Base-by-base conservation (phyloP, 768 basidiomycete genomes). In the Leucosporidium scottii region DNA sequence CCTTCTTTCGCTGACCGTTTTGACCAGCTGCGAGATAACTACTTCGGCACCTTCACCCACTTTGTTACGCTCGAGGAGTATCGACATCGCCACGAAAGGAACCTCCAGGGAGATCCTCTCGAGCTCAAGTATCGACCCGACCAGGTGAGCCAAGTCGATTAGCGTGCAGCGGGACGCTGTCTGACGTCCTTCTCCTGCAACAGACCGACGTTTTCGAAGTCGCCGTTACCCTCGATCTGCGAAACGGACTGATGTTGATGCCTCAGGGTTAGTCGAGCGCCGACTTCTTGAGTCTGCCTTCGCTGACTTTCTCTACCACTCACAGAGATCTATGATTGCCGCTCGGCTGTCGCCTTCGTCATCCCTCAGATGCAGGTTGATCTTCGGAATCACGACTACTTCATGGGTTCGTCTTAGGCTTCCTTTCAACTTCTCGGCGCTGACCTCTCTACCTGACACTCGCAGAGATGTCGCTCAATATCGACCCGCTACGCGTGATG, bases 31-130 rank as follows among this genome's bases (percentile, higher is more conserved):
- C 57, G 49, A 61, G 91, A 94, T 75, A 97, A 97, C 78, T 98
- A 98, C 78, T 85, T 97, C 59, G 94, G 94, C 17, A 83, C 85
- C 7, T 98, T 96, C 78, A 96, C 92, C 2, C 89, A 94, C 72
- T 97, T 93, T 74, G 86, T 87, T 4, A 96, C 91, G 0, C 81
- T 91, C 51, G 84, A 83, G 27, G 94, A 98, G 79, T 94, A 91
- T 76, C 80, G 91, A 56, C 84, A 87, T 62, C 88, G 86, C 74
- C 83, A 85, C 51, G 82, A 80, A 60, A 83, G 83, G 1, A 71
- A 83, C 1, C 83, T 85, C 17, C 81, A 86, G 20, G 93, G 93
- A 7, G 93, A 97, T 78, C 91, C 90, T 0, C 81, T 94, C 1
- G 80, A 83, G 61, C 80, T 84, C 66, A 92, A 90, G 74, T 91